Evolutionary conservation across 305 asterid genomes (phyloP), one percentile per base, ranked within the genome.

Genomic region (Solanum aculeatissimum): DNA sequence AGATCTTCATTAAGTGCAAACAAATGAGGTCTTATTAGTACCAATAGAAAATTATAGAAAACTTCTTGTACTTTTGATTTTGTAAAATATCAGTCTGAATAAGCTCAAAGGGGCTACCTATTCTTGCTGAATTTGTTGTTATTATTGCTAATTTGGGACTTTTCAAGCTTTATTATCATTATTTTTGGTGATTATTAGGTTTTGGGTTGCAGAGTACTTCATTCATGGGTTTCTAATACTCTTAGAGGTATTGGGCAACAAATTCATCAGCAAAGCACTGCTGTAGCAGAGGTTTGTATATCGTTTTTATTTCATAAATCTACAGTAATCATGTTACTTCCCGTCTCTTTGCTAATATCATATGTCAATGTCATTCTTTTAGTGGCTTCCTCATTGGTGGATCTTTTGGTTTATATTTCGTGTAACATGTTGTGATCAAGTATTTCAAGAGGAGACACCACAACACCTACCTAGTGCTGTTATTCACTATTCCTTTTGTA

Each of bases 161-260:
- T 75, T 19, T 66, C 66, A 38, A 40, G 58, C 83, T 84, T 84
- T 84, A 87, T 85, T 84, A 81, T 86, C 80, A n/a, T 82, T 88
- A 89, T 87, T 90, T 85, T 89, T 90, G 92, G 94, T 90, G 92
- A 91, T 90, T 88, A 89, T 93, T 92, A 95, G 99, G 97, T 91
- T 88, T 91, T 91, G 89, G 97, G 99, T 92, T 90, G 92, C 95
- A 92, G 98, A 93, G 97, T 84, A 87, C 90, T 94, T 84, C 92
- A 92, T 90, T 91, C 98, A 1, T 92, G 97, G 98, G 97, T 92
- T 85, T 94, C 99, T 85, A 91, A 83, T 92, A 93, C 93, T 84
- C 45, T 95, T 82, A 89, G 85, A 82, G 88, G 86, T 63, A 88
- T 89, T 7, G 93, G 92, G 29, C 94, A 91, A 78, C 95, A 89